Percentiles rank a stretch among this genome's conserved stretches.
These are phyloP conservation scores for Aurinia saxatilis DNA, from an alignment of 345 rosid genomes.

Conservation along the genomic window DNA sequence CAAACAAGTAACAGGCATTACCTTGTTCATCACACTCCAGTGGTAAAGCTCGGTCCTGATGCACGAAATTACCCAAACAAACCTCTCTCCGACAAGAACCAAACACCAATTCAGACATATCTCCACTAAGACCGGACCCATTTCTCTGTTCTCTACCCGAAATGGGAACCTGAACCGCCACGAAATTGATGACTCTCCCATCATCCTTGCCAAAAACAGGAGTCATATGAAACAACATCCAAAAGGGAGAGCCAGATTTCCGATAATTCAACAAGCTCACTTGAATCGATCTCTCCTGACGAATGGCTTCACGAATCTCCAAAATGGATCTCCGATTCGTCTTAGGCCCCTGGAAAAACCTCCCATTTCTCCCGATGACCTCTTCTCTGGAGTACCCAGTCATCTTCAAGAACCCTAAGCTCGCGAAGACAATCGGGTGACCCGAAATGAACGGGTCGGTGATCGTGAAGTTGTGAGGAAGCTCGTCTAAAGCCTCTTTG, in stretches of 20 bases:
- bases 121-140: conserved; percentile 36
- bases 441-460: conserved; percentile 78
- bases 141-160: conserved; percentile 19
- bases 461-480: conserved; percentile 74
- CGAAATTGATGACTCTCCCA: conserved; percentile 62
- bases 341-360: conserved; percentile 70
- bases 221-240: conserved; percentile 75
- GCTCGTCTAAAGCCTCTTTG: conserved; percentile 61
- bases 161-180: conserved; percentile 86
- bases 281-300: conserved; percentile 59
- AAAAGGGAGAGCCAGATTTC: conserved; percentile 84
- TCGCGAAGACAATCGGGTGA: conserved; percentile 90
- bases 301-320: conserved; percentile 83
- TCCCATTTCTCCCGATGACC: conserved; percentile 73
- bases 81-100: conserved; percentile 87
- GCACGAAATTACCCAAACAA: conserved; percentile 43
- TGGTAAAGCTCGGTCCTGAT: conserved; percentile 33
- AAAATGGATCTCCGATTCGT: conserved; percentile 63
- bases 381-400: conserved; percentile 58
- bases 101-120: conserved; percentile 37
- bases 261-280: conserved; percentile 67
- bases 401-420: conserved; percentile 70
- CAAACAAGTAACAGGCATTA: not conserved
- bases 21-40: conserved; percentile 31
- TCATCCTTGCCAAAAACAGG: conserved; percentile 60